Base-by-base conservation (phyloP, 306 rosid genomes). In the Quercus dentata region DNA sequence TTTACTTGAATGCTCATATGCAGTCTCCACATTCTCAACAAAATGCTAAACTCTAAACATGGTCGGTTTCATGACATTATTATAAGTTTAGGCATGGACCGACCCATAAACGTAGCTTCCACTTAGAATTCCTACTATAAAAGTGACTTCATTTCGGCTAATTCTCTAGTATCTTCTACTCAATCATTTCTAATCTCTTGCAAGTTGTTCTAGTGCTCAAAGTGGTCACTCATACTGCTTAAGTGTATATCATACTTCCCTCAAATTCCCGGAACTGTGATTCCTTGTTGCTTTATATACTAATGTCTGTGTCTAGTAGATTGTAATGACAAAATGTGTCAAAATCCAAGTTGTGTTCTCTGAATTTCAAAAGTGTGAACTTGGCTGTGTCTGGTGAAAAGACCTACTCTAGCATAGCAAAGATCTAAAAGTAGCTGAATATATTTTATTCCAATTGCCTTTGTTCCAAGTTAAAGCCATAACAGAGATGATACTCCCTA, bases 51-150 rank as follows among this genome's bases (percentile, higher is more conserved):
- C 83, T 56, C 79, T 56, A 68, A 71, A 79, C 54, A 21, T 74
- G 82, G 87, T 84, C 79, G 85, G 81, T 74, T 80, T 85, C 86
- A 74, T 70, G 21, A 28, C 78, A 88, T 59, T 84, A 77, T 82
- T 64, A 38, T 55, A 86, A 56, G 44, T 75, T 76, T 69, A 84
- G 74, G 92, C 82, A 74, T 83, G 83, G 79, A 81, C 81, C 81
- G 74, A 33, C 82, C 85, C 84, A 51, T 59, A 71, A 74, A 81
- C 80, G 82, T 59, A 74, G 80, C 79, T 74, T 79, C 90, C 90
- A 88, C 88, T 84, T 51, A 52, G 69, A 76, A 77, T 38, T 84
- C 73, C 69, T 4, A 67, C 74, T 76, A 57, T 41, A 56, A 38
- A 80, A 71, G 41, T 38, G 58, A 27, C 27, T 23, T 49, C 80